phyloP scores from a whole-genome alignment of 2,329 filamentous ascomycete genomes.

The Clonostachys sp. region DNA sequence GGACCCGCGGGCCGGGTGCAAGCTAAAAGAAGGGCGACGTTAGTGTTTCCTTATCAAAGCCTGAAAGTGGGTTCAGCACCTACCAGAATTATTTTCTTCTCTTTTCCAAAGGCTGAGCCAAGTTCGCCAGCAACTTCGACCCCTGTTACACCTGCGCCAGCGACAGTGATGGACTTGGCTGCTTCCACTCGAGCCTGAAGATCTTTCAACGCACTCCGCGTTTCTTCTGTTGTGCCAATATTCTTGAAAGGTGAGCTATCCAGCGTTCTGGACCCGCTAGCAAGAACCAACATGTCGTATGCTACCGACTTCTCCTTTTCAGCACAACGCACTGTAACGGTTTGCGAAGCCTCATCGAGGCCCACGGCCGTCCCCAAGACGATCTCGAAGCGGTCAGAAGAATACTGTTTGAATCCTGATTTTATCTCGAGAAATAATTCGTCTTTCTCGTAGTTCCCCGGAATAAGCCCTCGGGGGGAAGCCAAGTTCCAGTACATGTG shows the following conservation, averaged over 20 bases:
- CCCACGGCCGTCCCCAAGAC: slow-evolving; percentile 43
- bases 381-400: slow-evolving; percentile 42
- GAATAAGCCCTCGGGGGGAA: slow-evolving; percentile 49
- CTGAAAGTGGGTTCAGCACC: slow-evolving; percentile 9
- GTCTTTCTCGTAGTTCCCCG: slow-evolving; percentile 41
- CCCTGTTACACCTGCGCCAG: slow-evolving; percentile 51
- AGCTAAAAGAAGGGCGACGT: too few relatives aligned
- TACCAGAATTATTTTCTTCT: slow-evolving; percentile 40
- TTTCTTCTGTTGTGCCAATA: slow-evolving; percentile 38
- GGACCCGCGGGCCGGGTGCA: too few relatives aligned
- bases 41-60: too few relatives aligned
- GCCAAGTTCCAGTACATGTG: slow-evolving; percentile 58
- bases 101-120: slow-evolving; percentile 42
- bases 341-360: slow-evolving; percentile 5
- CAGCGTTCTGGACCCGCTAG: slow-evolving; percentile 44
- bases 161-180: slow-evolving; percentile 50
- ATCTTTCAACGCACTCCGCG: slow-evolving; percentile 28
- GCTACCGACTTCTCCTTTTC: slow-evolving; percentile 1
- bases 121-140: slow-evolving; percentile 53
- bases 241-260: slow-evolving; percentile 47
- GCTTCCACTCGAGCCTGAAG: slow-evolving; percentile 32
- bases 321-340: slow-evolving; percentile 29
- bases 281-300: slow-evolving; percentile 55
- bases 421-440: slow-evolving; percentile 45
- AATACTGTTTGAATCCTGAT: slow-evolving; percentile 44